A percentile compares a stretch with the other conserved stretches of the same genome.
Evolutionary conservation across 2,329 filamentous ascomycete species (phyloP).

Genomic region (Tolypocladium album): DNA sequence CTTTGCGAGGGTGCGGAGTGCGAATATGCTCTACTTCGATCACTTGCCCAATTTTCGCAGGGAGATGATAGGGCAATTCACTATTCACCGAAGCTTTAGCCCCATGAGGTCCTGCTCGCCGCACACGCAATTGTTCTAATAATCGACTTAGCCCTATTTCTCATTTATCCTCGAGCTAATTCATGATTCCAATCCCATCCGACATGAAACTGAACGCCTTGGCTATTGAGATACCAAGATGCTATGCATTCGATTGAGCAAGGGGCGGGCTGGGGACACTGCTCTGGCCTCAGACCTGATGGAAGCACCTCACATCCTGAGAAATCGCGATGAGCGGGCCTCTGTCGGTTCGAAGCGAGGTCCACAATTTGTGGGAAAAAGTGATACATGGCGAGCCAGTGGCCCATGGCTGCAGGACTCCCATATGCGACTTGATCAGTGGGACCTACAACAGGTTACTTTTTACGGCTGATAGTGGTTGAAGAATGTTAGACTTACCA

Average conservation of each 20-base stretch:
- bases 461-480: not conserved
- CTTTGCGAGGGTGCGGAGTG: too few relatives aligned
- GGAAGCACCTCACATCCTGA: not conserved
- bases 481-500: not conserved
- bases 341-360: not conserved
- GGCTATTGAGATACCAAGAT: not conserved
- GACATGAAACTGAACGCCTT: not conserved
- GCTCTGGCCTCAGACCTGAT: not conserved
- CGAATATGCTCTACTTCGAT: too few relatives aligned
- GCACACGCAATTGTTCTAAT: too few relatives aligned
- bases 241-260: not conserved
- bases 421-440: not conserved
- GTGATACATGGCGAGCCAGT: not conserved
- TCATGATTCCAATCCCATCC: not conserved
- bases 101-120: too few relatives aligned
- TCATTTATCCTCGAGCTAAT: not conserved
- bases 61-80: too few relatives aligned
- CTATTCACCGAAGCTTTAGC: too few relatives aligned
- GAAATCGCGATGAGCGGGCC: not conserved
- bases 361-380: not conserved
- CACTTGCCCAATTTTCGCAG: too few relatives aligned
- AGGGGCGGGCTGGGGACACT: not conserved
- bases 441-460: not conserved
- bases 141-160: too few relatives aligned
- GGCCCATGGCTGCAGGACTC: not conserved